Evolutionary conservation across 805 yeast genomes (phyloP), one percentile per base, ranked within the genome.

Genomic region (Sungouiella blattae): DNA sequence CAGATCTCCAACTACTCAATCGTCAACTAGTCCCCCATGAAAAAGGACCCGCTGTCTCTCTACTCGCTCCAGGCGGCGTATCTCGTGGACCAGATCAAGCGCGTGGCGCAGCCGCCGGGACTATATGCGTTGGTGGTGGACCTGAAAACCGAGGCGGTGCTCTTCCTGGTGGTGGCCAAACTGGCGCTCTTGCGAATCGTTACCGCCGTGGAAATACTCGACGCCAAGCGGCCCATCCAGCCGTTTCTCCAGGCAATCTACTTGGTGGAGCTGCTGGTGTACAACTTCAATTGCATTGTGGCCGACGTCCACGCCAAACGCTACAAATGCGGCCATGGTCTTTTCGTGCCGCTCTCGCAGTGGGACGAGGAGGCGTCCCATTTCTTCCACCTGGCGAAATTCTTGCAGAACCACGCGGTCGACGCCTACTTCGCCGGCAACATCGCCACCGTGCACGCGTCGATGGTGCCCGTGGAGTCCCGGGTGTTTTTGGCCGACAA

Each of bases 221-320:
- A 83, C 46, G 67, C 73, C 17, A 65, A 62, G 27, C 70, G 95
- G 44, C 73, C 74, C 28, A 71, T 78, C 12, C 81, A 79, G 55
- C 59, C 75, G 2, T 77, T 80, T 13, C 69, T 86, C 29, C 91
- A 83, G 46, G 97, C 88, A 5, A 65, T 93, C 7, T 93, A 93
- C 58, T 62, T 93, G 18, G 59, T 87, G 12, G 85, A 83, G 33
- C 88, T 95, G 1, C 60, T 78, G 4, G 60, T 64, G 23, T 87
- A 75, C 61, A 76, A 82, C 25, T 62, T 87, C 39, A 82, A 80
- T 38, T 89, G 98, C 59, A 69, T 93, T 14, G 59, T 78, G 31
- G 80, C 89, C 0, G 98, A 93, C 58, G 72, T 75, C 7, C 64
- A 68, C 14, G 83, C 91, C 1, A 66, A 75, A n/a, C 73, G 94